Evolutionary conservation across 768 basidiomycete genomes (phyloP).

Genomic region (Gymnopilus dilepis): DNA sequence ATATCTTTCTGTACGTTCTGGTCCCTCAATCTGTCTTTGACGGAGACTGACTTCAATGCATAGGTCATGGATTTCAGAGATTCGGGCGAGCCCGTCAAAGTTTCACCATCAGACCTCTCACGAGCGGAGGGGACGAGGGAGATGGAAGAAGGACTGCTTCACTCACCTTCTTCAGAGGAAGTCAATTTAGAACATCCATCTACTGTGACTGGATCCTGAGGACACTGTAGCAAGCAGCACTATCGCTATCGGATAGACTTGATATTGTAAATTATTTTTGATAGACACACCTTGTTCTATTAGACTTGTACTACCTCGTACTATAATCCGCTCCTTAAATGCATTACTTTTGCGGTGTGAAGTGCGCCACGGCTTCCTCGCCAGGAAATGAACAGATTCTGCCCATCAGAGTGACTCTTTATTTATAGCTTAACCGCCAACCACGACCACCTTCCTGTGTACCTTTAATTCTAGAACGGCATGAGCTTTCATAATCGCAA

Average conservation of each 20-base stretch:
- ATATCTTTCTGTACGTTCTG: slow-evolving; percentile 61
- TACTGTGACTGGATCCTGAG: too few species aligned
- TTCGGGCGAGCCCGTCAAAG: background rate
- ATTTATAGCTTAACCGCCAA: background rate
- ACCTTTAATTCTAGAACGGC: too few species aligned
- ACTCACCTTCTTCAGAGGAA: background rate
- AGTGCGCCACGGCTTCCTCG: background rate
- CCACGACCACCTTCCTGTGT: background rate
- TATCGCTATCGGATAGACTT: background rate
- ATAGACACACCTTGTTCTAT: background rate
- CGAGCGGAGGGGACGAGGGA: background rate
- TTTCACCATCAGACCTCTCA: background rate
- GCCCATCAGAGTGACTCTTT: background rate
- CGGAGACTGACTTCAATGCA: background rate
- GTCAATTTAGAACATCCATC: background rate
- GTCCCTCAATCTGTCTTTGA: background rate
- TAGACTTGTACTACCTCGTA: background rate
- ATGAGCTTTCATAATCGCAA: slow-evolving; percentile 22
- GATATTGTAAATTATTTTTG: background rate
- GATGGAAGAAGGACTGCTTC: slow-evolving; percentile 3
- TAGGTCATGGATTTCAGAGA: background rate
- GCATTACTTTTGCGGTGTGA: background rate
- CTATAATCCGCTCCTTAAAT: background rate
- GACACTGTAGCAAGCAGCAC: too few species aligned
- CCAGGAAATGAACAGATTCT: too few species aligned